These are phyloP conservation scores for Petasospora rhodanensis DNA, from an alignment of 1,139 yeast species.

Conservation along the genomic window DNA sequence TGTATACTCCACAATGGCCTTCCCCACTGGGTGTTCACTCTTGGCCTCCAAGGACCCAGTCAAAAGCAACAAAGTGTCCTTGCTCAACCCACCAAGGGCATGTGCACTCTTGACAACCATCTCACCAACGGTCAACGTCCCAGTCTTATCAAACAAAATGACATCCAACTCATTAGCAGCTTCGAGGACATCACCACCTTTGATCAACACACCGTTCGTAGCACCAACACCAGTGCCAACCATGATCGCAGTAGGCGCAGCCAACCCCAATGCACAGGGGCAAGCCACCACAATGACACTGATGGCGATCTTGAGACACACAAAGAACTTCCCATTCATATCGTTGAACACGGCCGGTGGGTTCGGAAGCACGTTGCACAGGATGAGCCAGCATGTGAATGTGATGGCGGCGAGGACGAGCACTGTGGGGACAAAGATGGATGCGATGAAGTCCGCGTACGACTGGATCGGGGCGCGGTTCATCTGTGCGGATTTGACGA, in stretches of 20 bases:
- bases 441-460: constrained; percentile 80
- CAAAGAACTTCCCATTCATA: constrained; percentile 55
- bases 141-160: constrained; percentile 90
- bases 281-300: constrained; percentile 96
- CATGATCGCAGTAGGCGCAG: constrained; percentile 98
- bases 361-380: constrained; percentile 35
- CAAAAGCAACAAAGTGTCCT: constrained; percentile 42
- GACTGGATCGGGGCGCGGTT: constrained; percentile 88
- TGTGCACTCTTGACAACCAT: constrained; percentile 49
- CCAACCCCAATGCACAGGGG: constrained; percentile 95
- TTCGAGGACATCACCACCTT: constrained; percentile 90
- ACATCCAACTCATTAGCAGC: constrained; percentile 59
- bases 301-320: constrained; percentile 78
- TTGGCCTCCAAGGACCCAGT: constrained; percentile 60
- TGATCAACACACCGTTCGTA: constrained; percentile 78
- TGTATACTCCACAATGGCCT: constrained; percentile 49
- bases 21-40: constrained; percentile 89
- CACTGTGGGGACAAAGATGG: constrained; percentile 80
- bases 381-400: constrained; percentile 60
- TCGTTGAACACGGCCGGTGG: constrained; percentile 58
- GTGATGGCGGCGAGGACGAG: constrained; percentile 59
- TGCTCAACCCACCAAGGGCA: constrained; percentile 15
- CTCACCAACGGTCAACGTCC: constrained; percentile 84
- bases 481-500: constrained; percentile 88
- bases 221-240: constrained; percentile 99